phyloP scores from a whole-genome alignment of 75 land plant genomes.

The Pinus taeda region DNA sequence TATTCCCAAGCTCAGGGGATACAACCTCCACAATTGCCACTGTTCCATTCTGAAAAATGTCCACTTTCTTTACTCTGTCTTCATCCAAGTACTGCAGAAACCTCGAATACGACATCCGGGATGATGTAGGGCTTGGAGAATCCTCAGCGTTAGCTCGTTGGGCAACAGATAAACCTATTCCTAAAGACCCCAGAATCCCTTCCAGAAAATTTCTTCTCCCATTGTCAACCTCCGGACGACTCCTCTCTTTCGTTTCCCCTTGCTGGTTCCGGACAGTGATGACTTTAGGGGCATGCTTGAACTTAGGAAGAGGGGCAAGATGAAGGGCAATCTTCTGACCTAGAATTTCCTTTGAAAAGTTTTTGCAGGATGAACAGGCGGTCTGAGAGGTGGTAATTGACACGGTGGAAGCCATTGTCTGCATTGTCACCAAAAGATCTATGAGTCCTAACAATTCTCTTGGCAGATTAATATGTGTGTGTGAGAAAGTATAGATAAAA shows the following conservation, averaged over 20 bases:
- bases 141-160: conserved; percentile 42
- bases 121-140: conserved; percentile 37
- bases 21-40: conserved; percentile 74
- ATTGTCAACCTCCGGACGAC: conserved; percentile 1
- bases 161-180: conserved; percentile 21
- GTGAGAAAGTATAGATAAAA: no score
- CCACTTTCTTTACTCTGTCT: conserved; percentile 74
- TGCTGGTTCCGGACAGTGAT: background rate
- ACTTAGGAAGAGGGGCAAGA: background rate
- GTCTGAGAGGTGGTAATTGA: background rate
- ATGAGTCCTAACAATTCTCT: no score
- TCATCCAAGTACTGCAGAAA: conserved; percentile 79
- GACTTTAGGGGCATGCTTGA: no score
- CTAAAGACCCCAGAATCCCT: conserved; percentile 16
- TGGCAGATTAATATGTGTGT: no score
- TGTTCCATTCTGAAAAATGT: conserved; percentile 77
- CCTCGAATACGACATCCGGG: conserved; percentile 79
- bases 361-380: no score
- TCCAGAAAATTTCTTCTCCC: conserved; percentile 42
- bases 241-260: conserved; percentile 5
- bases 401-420: conserved; percentile 3
- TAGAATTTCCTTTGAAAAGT: background rate
- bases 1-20: conserved; percentile 47
- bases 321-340: background rate
- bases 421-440: background rate